Conservation (phyloP, 2,329 filamentous ascomycete genomes). For the Colletotrichum tropicale region DNA sequence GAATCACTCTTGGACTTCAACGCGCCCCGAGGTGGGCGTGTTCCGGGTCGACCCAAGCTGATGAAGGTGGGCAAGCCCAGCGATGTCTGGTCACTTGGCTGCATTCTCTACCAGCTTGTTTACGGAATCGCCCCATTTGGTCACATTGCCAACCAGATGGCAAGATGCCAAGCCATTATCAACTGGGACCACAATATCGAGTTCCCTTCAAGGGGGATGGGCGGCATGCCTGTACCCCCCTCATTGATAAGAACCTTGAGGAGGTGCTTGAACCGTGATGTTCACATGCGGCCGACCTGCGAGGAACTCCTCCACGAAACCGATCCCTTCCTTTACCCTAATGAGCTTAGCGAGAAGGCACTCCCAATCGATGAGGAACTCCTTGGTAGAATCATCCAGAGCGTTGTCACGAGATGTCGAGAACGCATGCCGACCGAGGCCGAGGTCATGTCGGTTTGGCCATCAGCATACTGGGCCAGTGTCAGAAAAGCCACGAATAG, state of each 20-base stretch:
- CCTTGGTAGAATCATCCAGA: conserved; percentile 65
- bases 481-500: conserved; percentile 55
- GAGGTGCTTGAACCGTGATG: conserved; percentile 67
- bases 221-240: conserved; percentile 63
- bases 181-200: conserved; percentile 77
- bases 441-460: conserved; percentile 61
- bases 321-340: conserved; percentile 69
- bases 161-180: conserved; percentile 85
- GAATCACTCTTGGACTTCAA: conserved; percentile 92
- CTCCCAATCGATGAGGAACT: conserved; percentile 68
- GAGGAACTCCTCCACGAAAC: conserved; percentile 62
- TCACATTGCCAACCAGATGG: conserved; percentile 86
- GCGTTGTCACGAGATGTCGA: conserved; percentile 62
- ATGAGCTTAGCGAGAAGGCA: conserved; percentile 57
- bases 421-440: conserved; percentile 63
- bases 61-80: conserved; percentile 97
- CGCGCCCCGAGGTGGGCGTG: conserved; percentile 54
- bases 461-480: conserved; percentile 65
- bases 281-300: conserved; percentile 66
- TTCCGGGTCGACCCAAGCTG: conserved; percentile 65
- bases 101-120: conserved; percentile 97
- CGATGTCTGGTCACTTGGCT: conserved; percentile 95
- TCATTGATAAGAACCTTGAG: conserved; percentile 66
- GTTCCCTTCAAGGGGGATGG: conserved; percentile 72
- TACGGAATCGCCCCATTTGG: conserved; percentile 97